Base-by-base conservation (phyloP, 192 early-diverging fungal genomes). In the Mortierella hygrophila region DNA sequence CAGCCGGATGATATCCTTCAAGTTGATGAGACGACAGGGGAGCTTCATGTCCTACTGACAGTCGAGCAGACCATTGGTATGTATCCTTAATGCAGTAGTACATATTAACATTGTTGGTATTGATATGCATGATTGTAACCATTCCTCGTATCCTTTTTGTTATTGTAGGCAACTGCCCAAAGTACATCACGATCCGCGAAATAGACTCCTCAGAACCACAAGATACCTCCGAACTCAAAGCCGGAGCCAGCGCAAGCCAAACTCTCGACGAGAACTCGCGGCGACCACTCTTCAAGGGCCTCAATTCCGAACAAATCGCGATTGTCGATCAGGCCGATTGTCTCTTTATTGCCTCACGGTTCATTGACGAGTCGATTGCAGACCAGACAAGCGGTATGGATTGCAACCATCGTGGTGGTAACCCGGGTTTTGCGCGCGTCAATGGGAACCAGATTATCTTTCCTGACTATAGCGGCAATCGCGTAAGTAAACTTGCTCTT, bases 331-430 rank as follows among this genome's bases (percentile, higher is more conserved):
- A 77, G 20, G 74, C 83, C 0, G 83, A 85, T 41, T 80, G 83
- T 60, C n/a, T 85, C 32, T 85, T 85, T 32, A 79, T 85, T 1
- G 32, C 83, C 1, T 80, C 83, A 11, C 38, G 83, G 11, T 79
- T 69, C 70, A 85, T 85, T 55, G 78, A 85, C 38, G 83, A 85
- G 32, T n/a, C 55, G 0, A 70, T 85, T 40, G 35, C 78, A 23
- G 83, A 85, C 42, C 83, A 85, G 68, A 80, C 78, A 21, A 85
- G 83, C 35, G 83, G 83, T 7, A 85, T 85, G 83, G 83, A 85
- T 32, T 85, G 83, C 47, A 85, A 85, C 37, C 83, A 85, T 23
- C 77, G 83, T 9, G 83, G 83, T 55, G 83, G 83, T 21, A 85
- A 85, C 23, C 83, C 83, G 5, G 83, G 83, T 10, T 85, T 79